phyloP scores from a whole-genome alignment of 106 monocot genomes.

The Apostasia ramifera region DNA sequence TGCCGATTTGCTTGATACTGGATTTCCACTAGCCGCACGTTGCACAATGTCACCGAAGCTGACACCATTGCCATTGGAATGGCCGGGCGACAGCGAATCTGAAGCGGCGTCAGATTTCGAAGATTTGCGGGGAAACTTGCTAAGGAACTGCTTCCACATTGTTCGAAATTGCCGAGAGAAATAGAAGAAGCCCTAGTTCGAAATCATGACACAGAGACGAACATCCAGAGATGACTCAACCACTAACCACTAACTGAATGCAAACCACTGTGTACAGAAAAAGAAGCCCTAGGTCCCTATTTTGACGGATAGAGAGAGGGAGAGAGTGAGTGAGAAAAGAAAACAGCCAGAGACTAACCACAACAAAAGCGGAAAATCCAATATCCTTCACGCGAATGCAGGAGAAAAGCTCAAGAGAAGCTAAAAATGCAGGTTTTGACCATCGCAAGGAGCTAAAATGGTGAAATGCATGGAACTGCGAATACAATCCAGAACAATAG shows the following conservation, averaged over 20 bases:
- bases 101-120: slow-evolving; percentile 27
- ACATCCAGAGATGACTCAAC: slow-evolving; percentile 1
- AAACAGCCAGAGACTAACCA: neutral
- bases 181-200: neutral
- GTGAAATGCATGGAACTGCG: neutral
- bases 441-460: neutral
- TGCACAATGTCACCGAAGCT: slow-evolving; percentile 16
- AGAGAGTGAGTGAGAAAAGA: neutral
- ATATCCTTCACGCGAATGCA: neutral
- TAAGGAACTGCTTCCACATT: slow-evolving; percentile 87
- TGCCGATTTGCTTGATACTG: slow-evolving; percentile 7
- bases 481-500: neutral
- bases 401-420: neutral
- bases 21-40: slow-evolving; percentile 25
- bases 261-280: neutral
- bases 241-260: neutral
- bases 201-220: neutral
- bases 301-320: neutral
- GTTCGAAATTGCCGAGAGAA: slow-evolving; percentile 4
- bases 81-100: slow-evolving; percentile 17
- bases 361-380: neutral
- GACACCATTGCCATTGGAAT: slow-evolving; percentile 9
- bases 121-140: slow-evolving; percentile 56
- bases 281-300: neutral
- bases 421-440: neutral